These are phyloP conservation scores for Leucocoprinus sp. DNA, from an alignment of 768 basidiomycete genomes.

Conservation along the genomic window DNA sequence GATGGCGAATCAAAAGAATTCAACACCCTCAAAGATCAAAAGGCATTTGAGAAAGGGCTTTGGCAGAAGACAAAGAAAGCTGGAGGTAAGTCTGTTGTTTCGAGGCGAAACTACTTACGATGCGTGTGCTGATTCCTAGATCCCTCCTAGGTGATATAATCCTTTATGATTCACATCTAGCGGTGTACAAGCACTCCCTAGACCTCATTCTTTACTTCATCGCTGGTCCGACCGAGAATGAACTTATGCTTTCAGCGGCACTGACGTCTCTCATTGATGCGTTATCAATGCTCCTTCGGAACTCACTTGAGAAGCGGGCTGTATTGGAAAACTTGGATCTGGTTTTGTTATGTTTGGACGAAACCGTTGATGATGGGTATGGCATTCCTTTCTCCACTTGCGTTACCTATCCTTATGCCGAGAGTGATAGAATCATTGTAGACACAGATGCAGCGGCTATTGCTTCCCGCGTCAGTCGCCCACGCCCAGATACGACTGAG, in stretches of 20 bases:
- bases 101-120: background rate
- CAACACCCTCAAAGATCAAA: slow-evolving; percentile 80
- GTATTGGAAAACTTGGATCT: slow-evolving; percentile 93
- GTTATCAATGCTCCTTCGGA: slow-evolving; percentile 74
- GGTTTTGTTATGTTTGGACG: slow-evolving; percentile 87
- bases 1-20: slow-evolving; percentile 57
- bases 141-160: slow-evolving; percentile 76
- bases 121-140: background rate
- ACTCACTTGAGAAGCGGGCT: slow-evolving; percentile 90
- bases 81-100: slow-evolving; percentile 49
- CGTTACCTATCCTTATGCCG: background rate
- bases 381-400: slow-evolving; percentile 19
- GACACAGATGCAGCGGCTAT: slow-evolving; percentile 97
- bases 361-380: slow-evolving; percentile 97
- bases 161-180: slow-evolving; percentile 82
- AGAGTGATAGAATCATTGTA: slow-evolving; percentile 69
- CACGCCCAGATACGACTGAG: slow-evolving; percentile 88
- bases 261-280: slow-evolving; percentile 83
- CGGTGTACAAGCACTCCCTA: slow-evolving; percentile 88
- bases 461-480: slow-evolving; percentile 86
- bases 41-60: slow-evolving; percentile 89
- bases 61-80: slow-evolving; percentile 95
- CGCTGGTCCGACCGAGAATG: slow-evolving; percentile 83
- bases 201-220: slow-evolving; percentile 95
- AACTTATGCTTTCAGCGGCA: slow-evolving; percentile 88